Conservation (phyloP, 148 eudicot genomes). For the Rheum nobile region DNA sequence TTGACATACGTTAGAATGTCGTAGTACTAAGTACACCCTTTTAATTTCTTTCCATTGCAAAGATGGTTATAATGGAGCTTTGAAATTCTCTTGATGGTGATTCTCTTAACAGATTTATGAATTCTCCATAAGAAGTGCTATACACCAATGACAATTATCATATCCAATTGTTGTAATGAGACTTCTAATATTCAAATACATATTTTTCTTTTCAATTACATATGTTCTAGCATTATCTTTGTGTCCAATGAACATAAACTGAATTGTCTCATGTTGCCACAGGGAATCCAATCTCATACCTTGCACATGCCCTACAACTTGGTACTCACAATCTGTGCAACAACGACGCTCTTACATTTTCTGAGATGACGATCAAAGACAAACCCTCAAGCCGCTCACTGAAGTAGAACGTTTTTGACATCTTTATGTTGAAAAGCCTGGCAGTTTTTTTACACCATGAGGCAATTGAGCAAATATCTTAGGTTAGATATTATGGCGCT, state of each 20-base stretch:
- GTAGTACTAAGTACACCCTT: background rate
- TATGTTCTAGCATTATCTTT: background rate
- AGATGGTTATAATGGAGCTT: background rate
- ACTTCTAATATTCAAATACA: background rate
- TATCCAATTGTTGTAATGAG: background rate
- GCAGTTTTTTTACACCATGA: too few relatives aligned
- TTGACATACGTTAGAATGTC: background rate
- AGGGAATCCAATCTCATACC: background rate
- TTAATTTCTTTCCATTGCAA: background rate
- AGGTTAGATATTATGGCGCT: background rate
- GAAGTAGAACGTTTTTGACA: background rate
- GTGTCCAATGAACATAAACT: background rate
- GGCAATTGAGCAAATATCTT: too few relatives aligned
- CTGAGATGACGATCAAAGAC: slow-evolving; percentile 1
- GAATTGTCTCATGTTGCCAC: background rate
- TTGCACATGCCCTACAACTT: background rate
- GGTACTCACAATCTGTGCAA: background rate
- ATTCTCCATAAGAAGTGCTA: background rate
- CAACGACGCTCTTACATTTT: background rate
- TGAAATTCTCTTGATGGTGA: background rate
- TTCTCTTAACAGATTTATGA: background rate
- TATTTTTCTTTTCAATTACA: background rate
- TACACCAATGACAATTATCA: background rate
- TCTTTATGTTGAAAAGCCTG: background rate
- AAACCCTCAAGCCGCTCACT: background rate